Base-by-base conservation (phyloP, 257 asterid species). In the Linaria vulgaris region DNA sequence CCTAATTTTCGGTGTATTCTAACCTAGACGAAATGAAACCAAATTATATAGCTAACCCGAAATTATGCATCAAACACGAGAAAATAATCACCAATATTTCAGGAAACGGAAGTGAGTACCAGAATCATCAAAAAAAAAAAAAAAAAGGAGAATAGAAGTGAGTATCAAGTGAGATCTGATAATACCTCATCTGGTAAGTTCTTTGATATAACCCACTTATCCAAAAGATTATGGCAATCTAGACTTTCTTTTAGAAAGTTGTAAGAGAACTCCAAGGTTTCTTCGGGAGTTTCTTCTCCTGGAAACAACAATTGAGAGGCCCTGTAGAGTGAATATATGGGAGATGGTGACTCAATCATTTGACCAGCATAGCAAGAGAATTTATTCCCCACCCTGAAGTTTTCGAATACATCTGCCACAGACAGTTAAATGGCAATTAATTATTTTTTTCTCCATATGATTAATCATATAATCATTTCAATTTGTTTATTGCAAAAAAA, bases 171-270 rank as follows among this genome's bases (percentile, higher is more conserved):
- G n/a, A n/a, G n/a, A n/a, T n/a, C n/a, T n/a, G n/a, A n/a, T n/a
- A n/a, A n/a, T 49, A 79, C 83, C 90, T 83, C 90, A 60, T 79
- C 74, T 1, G 63, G 56, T n/a, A 80, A 69, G 68, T 78, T 76
- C 30, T 78, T 59, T 13, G 87, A 75, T 52, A 78, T 72, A 14
- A 77, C 59, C 89, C 86, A 83, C 70, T 80, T 80, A 51, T 83
- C 89, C 1, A 71, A 44, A 34, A 75, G 43, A 37, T 63, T 56
- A 20, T 69, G 63, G 19, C n/a, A n/a, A n/a, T 9, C 49, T 3
- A 74, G 30, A 41, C 59, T 67, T 5, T 76, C 67, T 17, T 69
- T 64, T 14, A 80, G 50, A 24, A 76, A 80, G 0, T 58, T 48
- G 50, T 67, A 68, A 11, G 78, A 63, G 20, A 78, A 80, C 4